Conservation (phyloP, 345 rosid genomes). For the Eucalyptus marginata region DNA sequence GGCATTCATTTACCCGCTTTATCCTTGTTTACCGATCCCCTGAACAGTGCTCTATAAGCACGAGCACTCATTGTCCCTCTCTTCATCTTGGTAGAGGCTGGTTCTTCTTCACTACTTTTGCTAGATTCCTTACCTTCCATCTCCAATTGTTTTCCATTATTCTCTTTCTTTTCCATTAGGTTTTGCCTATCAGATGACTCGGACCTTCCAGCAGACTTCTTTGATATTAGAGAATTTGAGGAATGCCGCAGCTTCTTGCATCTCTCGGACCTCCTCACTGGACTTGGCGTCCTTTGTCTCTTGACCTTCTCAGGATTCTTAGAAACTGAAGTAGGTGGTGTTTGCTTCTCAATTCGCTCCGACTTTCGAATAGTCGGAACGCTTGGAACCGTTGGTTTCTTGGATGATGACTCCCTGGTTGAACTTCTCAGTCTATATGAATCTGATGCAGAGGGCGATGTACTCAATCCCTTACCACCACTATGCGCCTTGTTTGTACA, state of each 20-base stretch:
- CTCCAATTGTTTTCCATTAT: slow-evolving; percentile 14
- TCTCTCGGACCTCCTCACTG: slow-evolving; percentile 49
- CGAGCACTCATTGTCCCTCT: slow-evolving; percentile 16
- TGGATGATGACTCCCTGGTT: slow-evolving; percentile 18
- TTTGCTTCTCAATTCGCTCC: slow-evolving; percentile 34
- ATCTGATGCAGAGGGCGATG: slow-evolving; percentile 1
- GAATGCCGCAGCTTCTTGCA: slow-evolving; percentile 21
- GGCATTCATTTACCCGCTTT: not conserved
- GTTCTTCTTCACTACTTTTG: not conserved
- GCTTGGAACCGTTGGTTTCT: slow-evolving; percentile 13
- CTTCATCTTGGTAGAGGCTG: not conserved
- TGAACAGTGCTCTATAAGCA: slow-evolving; percentile 30
- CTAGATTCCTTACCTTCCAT: slow-evolving; percentile 16
- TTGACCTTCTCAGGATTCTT: slow-evolving; percentile 15
- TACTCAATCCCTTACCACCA: slow-evolving; percentile 16
- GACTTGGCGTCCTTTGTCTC: slow-evolving; percentile 16
- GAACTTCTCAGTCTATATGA: slow-evolving; percentile 43
- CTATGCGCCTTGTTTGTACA: slow-evolving; percentile 21
- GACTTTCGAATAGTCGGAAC: slow-evolving; percentile 34
- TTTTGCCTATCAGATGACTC: slow-evolving; percentile 4
- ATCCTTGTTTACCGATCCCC: slow-evolving; percentile 8
- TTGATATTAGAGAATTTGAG: slow-evolving; percentile 24
- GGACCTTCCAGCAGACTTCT: slow-evolving; percentile 12
- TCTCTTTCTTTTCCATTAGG: slow-evolving; percentile 18
- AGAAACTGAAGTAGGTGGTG: slow-evolving; percentile 13